These are phyloP conservation scores for Odontarrhena argentea DNA, from an alignment of 345 rosid species.

Conservation along the genomic window DNA sequence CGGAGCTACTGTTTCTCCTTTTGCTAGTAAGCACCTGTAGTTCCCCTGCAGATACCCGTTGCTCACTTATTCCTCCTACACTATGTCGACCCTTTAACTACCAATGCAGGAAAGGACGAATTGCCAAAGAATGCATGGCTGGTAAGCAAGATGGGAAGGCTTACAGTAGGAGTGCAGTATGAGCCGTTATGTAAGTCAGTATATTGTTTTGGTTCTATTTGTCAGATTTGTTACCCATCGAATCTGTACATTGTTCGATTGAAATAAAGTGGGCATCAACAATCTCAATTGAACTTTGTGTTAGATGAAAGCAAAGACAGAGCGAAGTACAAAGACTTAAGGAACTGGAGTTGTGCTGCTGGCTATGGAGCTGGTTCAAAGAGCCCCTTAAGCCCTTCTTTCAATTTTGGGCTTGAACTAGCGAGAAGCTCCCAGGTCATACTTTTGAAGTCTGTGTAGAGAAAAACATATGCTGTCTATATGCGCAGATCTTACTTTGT, in stretches of 20 bases:
- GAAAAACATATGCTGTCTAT: constrained; percentile 10
- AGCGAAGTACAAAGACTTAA: constrained; percentile 54
- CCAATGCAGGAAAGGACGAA: constrained; percentile 52
- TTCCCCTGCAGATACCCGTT: background rate
- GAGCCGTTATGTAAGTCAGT: constrained; percentile 70
- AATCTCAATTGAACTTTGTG: constrained; percentile 21
- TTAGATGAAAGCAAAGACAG: constrained; percentile 59
- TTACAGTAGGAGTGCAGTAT: constrained; percentile 79
- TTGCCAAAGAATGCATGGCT: constrained; percentile 81
- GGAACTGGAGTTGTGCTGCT: constrained; percentile 87
- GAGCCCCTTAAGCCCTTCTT: constrained; percentile 88
- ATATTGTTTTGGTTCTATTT: constrained; percentile 3
- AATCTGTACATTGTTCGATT: constrained; percentile 6
- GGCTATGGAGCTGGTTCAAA: constrained; percentile 83
- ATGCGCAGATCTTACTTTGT: background rate
- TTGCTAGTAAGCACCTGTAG: constrained; percentile 46
- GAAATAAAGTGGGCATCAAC: constrained; percentile 24
- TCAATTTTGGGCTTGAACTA: constrained; percentile 83
- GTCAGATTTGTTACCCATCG: background rate
- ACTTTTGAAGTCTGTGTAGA: background rate
- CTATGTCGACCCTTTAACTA: constrained; percentile 6
- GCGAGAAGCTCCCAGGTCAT: constrained; percentile 75
- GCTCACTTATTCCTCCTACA: background rate
- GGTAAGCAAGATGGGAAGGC: constrained; percentile 83
- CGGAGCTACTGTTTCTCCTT: constrained; percentile 71